Evolutionary conservation across 257 asterid genomes (phyloP).

Genomic region (Cinchona pubescens): DNA sequence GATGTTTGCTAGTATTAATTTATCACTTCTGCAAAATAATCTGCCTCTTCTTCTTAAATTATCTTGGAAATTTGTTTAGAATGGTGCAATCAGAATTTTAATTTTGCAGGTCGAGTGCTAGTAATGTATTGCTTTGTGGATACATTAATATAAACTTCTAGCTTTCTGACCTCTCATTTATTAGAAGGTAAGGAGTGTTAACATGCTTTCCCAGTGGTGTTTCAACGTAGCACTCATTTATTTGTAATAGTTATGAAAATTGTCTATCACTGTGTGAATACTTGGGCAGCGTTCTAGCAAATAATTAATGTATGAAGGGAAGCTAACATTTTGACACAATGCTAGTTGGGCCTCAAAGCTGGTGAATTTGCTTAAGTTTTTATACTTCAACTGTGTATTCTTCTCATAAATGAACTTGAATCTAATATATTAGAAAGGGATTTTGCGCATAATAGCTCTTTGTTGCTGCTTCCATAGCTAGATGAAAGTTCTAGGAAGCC

Average conservation of each 20-base stretch:
- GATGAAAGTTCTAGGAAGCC: slow-evolving; percentile 4
- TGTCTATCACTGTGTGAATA: slow-evolving; percentile 16
- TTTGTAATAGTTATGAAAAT: slow-evolving; percentile 5
- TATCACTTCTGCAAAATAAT: not conserved
- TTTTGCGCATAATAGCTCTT: slow-evolving; percentile 23
- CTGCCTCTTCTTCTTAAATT: not conserved
- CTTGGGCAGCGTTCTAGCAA: slow-evolving; percentile 8
- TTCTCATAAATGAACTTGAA: not conserved
- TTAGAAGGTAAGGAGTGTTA: slow-evolving; percentile 31
- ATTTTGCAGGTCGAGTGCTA: slow-evolving; percentile 28
- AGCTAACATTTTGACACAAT: slow-evolving; percentile 15
- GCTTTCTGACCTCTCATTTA: slow-evolving; percentile 16
- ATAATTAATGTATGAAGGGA: slow-evolving; percentile 3
- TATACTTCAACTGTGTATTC: not conserved
- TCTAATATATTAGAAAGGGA: not conserved
- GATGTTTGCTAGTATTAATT: not conserved
- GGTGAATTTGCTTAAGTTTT: slow-evolving; percentile 16
- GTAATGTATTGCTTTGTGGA: slow-evolving; percentile 25
- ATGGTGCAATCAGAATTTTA: slow-evolving; percentile 7
- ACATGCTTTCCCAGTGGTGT: not conserved
- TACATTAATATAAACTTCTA: slow-evolving; percentile 20
- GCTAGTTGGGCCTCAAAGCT: slow-evolving; percentile 22
- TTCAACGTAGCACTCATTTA: slow-evolving; percentile 14
- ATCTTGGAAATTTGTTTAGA: slow-evolving; percentile 4
- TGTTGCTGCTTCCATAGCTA: slow-evolving; percentile 21